Conservation (phyloP, 768 basidiomycete genomes). For the Pleurotus ostreatus region DNA sequence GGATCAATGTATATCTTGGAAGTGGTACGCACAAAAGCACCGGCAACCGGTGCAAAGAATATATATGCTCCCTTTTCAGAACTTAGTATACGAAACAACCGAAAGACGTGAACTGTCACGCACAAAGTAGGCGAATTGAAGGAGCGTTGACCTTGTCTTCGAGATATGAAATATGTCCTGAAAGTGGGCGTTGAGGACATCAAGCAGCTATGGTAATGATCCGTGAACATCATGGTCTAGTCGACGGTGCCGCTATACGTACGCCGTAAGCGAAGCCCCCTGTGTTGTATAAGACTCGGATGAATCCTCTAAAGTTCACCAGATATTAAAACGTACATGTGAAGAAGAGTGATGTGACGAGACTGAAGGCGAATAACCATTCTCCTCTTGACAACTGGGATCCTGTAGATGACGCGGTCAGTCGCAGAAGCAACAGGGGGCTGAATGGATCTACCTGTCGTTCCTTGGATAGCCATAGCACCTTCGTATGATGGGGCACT, state of each 20-base stretch:
- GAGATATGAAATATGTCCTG: conserved; percentile 63
- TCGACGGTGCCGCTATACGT: conserved; percentile 15
- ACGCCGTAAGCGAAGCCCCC: conserved; percentile 72
- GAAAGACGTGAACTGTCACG: background rate
- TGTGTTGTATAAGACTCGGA: conserved; percentile 9
- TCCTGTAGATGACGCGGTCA: conserved; percentile 19
- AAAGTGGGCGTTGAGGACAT: conserved; percentile 71
- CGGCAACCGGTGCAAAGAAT: conserved; percentile 55
- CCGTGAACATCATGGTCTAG: conserved; percentile 16
- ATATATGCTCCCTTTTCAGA: conserved; percentile 48
- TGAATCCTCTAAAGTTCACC: too few species aligned
- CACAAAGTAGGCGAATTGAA: conserved; percentile 68
- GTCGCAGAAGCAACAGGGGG: too few species aligned
- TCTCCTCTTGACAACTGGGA: conserved; percentile 39
- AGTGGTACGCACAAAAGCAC: conserved; percentile 44
- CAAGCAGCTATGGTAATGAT: conserved; percentile 43
- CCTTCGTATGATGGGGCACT: background rate
- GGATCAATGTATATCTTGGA: background rate
- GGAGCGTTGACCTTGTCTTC: conserved; percentile 68
- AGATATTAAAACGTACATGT: conserved; percentile 41
- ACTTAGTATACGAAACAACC: too few species aligned
- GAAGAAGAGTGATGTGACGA: conserved; percentile 76
- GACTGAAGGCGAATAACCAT: conserved; percentile 57
- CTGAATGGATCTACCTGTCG: conserved; percentile 1
- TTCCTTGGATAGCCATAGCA: conserved; percentile 5